Conservation (phyloP, 345 rosid species). For the Acer yangbiense region DNA sequence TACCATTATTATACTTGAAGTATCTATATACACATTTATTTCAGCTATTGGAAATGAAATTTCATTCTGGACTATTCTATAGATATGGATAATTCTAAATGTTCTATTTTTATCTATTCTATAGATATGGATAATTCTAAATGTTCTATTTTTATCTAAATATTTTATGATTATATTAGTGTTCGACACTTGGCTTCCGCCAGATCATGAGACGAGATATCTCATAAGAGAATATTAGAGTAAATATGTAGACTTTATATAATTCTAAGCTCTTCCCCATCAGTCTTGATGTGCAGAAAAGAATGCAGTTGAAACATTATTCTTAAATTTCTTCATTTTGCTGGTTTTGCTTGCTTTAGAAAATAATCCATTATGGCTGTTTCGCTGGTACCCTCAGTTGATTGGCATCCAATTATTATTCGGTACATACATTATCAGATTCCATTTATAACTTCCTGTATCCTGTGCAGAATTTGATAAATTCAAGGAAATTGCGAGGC, state of each 20-base stretch:
- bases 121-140: too few relatives aligned
- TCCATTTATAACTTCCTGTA: neutral
- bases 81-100: too few relatives aligned
- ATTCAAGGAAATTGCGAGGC: conserved; percentile 56
- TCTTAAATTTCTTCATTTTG: neutral
- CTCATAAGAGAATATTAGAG: neutral
- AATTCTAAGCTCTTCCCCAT: too few relatives aligned
- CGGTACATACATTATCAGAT: neutral
- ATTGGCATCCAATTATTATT: neutral
- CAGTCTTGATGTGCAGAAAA: neutral
- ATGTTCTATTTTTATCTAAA: neutral
- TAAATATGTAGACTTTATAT: too few relatives aligned
- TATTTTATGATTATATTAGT: neutral
- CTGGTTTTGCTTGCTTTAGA: neutral
- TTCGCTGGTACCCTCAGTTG: neutral
- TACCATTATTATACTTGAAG: neutral
- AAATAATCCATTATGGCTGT: neutral
- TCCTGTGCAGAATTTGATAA: conserved; percentile 37
- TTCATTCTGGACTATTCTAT: neutral
- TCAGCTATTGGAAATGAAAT: neutral
- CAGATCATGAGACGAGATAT: neutral
- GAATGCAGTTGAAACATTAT: neutral
- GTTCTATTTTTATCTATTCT: neutral
- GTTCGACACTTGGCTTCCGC: neutral
- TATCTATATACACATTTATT: neutral